phyloP scores from a whole-genome alignment of 192 early-diverging fungal genomes.

The Haplosporangium gracile region DNA sequence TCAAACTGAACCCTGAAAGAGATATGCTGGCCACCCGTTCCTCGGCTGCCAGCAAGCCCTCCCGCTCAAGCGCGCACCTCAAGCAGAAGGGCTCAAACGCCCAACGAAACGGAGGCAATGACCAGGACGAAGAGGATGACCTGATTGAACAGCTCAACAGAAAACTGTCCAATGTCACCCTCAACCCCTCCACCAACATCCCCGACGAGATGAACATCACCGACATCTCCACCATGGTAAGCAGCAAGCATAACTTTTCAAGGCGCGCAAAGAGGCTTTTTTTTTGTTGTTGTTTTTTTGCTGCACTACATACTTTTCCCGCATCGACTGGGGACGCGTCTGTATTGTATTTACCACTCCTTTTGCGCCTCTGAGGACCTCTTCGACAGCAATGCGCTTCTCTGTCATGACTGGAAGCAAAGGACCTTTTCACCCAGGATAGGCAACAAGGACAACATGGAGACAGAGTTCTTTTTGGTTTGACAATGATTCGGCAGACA shows the following conservation, averaged over 20 bases:
- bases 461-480: not conserved
- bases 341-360: too few relatives aligned
- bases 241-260: not conserved
- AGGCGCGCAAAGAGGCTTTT: not conserved
- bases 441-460: not conserved
- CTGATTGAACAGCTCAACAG: constrained; percentile 55
- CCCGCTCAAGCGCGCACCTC: constrained; percentile 33
- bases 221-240: constrained; percentile 56
- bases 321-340: not conserved
- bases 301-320: constrained; percentile 8
- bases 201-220: constrained; percentile 55
- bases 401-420: not conserved
- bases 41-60: constrained; percentile 25
- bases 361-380: not conserved
- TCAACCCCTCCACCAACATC: constrained; percentile 43
- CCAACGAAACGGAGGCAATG: constrained; percentile 26
- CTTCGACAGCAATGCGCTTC: not conserved
- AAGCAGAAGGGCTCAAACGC: constrained; percentile 43
- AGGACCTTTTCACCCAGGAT: not conserved
- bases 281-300: not conserved
- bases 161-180: constrained; percentile 51
- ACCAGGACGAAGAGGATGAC: constrained; percentile 50
- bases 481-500: not conserved
- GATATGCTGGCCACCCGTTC: constrained; percentile 22
- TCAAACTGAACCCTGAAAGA: not conserved